A percentile compares a stretch with the other conserved stretches of the same genome.
These are phyloP conservation scores for Kalanchoe fedtschenkoi DNA, from an alignment of 164 flowering plant species.

Conservation along the genomic window DNA sequence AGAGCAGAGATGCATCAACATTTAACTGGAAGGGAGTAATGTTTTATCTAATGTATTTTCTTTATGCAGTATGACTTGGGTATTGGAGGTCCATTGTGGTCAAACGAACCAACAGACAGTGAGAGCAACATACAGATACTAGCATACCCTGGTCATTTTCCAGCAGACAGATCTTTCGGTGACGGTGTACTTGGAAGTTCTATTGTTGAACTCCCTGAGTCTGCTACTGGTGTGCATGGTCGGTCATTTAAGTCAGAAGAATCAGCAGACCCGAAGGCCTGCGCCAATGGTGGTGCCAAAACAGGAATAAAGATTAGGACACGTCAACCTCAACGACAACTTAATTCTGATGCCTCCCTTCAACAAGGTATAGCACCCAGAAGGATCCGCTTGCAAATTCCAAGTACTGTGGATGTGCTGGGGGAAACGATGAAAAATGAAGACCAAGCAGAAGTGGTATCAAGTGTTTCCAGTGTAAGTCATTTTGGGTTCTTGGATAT, in stretches of 20 bases:
- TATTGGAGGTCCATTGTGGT: conserved; percentile 3
- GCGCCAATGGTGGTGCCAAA: conserved; percentile 8
- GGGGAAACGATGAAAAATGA: conserved; percentile 7
- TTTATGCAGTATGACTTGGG: conserved; percentile 2
- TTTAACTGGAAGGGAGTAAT: background rate
- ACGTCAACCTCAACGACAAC: conserved; percentile 15
- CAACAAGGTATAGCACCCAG: conserved; percentile 28
- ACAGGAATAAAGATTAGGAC: conserved; percentile 27
- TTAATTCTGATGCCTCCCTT: conserved; percentile 4
- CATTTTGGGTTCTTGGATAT: background rate
- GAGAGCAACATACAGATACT: background rate
- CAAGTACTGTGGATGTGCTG: background rate
- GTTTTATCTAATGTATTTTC: background rate
- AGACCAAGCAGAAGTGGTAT: conserved; percentile 16
- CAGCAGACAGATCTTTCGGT: background rate
- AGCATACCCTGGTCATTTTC: background rate
- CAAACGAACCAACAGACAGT: background rate
- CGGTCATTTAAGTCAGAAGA: background rate
- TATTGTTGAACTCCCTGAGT: background rate
- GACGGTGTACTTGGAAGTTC: background rate
- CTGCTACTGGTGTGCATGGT: background rate
- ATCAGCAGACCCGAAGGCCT: background rate
- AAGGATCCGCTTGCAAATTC: conserved; percentile 21
- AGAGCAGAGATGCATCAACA: background rate
- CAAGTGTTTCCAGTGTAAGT: conserved; percentile 15